Evolutionary conservation across 2,329 filamentous ascomycete genomes (phyloP).

Genomic region (Pyrenophora graminea): DNA sequence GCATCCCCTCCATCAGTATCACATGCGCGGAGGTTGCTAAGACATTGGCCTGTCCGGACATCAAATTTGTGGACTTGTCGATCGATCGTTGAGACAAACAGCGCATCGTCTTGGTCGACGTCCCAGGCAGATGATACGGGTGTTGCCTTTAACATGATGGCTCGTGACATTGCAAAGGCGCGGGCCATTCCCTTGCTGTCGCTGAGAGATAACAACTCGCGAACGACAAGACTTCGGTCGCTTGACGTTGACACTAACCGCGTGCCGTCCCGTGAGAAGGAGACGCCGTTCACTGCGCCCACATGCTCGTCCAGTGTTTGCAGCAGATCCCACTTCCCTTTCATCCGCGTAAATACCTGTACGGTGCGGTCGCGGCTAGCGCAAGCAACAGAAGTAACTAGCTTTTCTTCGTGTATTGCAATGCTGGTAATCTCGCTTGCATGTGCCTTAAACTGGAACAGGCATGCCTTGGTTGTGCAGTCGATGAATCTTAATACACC

Average conservation of each 20-base stretch:
- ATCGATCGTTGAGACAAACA: conserved; percentile 66
- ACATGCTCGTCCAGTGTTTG: conserved; percentile 93
- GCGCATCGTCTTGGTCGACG: conserved; percentile 60
- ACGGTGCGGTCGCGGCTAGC: conserved; percentile 83
- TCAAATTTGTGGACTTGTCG: conserved; percentile 64
- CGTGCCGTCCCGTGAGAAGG: conserved; percentile 72
- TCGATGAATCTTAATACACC: conserved; percentile 78
- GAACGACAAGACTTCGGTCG: conserved; percentile 83
- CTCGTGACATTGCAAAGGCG: conserved; percentile 76
- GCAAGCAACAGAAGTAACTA: conserved; percentile 72
- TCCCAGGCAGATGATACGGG: conserved; percentile 81
- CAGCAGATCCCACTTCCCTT: conserved; percentile 71
- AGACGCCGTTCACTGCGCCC: conserved; percentile 77
- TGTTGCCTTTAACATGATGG: conserved; percentile 82
- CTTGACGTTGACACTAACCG: conserved; percentile 79
- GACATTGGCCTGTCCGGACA: conserved; percentile 68
- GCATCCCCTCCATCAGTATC: conserved; percentile 81
- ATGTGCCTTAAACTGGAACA: conserved; percentile 82
- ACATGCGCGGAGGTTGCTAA: conserved; percentile 77
- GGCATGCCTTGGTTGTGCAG: conserved; percentile 61
- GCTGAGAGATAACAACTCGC: conserved; percentile 75
- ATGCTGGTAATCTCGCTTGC: conserved; percentile 83
- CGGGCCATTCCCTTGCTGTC: conserved; percentile 62
- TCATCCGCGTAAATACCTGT: conserved; percentile 75
- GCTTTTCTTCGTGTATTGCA: conserved; percentile 68